Conservation (phyloP, 2,329 filamentous ascomycete species). For the Colletotrichum filicis region DNA sequence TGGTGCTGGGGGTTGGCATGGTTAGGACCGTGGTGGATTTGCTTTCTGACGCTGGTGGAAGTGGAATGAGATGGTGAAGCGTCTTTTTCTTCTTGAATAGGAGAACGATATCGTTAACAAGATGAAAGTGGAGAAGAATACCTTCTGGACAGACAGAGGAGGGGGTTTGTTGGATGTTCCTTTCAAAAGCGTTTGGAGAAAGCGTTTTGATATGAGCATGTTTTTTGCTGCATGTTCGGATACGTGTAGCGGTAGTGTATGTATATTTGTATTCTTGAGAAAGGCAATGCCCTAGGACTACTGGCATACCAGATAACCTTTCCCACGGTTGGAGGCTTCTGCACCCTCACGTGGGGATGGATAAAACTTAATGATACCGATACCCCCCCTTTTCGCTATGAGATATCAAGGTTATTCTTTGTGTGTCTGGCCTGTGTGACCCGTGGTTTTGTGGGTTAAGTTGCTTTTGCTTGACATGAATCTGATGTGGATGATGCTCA, state of each 20-base stretch:
- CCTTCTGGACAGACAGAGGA: no score
- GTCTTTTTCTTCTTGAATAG: no score
- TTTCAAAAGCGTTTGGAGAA: not conserved
- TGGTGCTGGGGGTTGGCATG: slow-evolving; percentile 34
- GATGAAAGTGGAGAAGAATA: no score
- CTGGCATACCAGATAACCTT: not conserved
- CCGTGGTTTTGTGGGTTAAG: no score
- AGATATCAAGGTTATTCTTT: not conserved
- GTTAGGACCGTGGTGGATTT: slow-evolving; percentile 35
- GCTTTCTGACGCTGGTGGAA: slow-evolving; percentile 5
- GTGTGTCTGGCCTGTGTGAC: not conserved
- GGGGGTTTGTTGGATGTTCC: not conserved
- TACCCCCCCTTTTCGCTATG: slow-evolving; percentile 4
- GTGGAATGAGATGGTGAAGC: not conserved
- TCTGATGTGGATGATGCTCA: not conserved
- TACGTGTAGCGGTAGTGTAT: not conserved
- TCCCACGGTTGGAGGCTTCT: not conserved
- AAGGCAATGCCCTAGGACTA: not conserved
- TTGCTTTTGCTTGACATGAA: not conserved
- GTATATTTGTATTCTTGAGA: not conserved
- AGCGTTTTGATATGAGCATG: not conserved
- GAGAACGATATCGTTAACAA: not conserved
- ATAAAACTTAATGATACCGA: slow-evolving; percentile 15
- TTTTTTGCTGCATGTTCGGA: not conserved
- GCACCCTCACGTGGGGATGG: not conserved